Conservation (phyloP, 768 basidiomycete genomes). For the Tulasnella sp. region DNA sequence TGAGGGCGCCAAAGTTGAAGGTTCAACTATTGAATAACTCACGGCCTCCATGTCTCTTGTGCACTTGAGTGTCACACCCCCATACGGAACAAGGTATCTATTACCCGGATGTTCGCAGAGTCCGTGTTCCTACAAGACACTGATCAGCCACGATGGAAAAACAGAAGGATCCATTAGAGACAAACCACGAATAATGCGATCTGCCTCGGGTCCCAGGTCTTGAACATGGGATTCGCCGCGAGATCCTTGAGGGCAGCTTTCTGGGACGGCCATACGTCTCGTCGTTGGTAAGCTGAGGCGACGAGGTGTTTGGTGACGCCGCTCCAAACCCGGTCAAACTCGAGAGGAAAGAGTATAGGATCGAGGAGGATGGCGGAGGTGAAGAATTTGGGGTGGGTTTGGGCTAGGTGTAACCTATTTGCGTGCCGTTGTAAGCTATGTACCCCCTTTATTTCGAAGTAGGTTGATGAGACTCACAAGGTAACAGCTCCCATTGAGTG, state of each 20-base stretch:
- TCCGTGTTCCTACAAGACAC: neutral
- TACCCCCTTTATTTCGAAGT: neutral
- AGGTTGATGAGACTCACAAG: neutral
- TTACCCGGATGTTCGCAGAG: neutral
- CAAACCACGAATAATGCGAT: neutral
- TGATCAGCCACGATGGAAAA: neutral
- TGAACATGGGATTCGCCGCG: neutral
- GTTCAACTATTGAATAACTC: neutral
- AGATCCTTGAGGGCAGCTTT: too few species aligned
- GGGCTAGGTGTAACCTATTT: neutral
- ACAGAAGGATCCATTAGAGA: neutral
- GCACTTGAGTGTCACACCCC: neutral
- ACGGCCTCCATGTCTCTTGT: neutral
- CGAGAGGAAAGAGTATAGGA: neutral
- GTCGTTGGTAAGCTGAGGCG: neutral
- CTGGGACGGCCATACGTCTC: conserved; percentile 2
- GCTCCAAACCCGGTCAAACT: too few species aligned
- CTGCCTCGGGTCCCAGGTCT: neutral
- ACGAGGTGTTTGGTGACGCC: neutral
- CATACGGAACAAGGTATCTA: neutral
- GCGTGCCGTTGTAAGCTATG: neutral
- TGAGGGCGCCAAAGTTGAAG: neutral
- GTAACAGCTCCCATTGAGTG: conserved; percentile 1
- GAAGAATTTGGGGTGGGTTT: neutral
- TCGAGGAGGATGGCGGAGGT: neutral